A percentile compares a stretch with the other conserved stretches of the same genome.
Evolutionary conservation across 148 eudicot species (phyloP).

Genomic region (Euryodendron excelsum): DNA sequence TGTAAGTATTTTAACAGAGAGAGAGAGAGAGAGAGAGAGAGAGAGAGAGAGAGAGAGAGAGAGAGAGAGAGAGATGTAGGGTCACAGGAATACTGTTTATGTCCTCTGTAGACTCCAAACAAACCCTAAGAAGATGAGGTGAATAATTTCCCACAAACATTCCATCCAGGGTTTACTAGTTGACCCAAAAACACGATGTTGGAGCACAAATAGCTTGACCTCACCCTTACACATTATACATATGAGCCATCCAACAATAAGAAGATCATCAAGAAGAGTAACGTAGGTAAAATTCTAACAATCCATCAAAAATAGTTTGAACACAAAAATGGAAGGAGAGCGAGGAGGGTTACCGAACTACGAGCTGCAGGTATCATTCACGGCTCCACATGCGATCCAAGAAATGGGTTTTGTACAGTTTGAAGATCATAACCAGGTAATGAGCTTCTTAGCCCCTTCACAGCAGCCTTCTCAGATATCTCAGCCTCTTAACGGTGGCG

Average conservation of each 20-base stretch:
- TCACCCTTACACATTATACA: not conserved
- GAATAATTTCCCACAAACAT: not conserved
- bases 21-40: not conserved
- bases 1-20: not conserved
- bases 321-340: constrained; percentile 37
- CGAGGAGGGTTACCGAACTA: constrained; percentile 19
- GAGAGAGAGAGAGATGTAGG: not conserved
- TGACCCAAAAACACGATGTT: constrained; percentile 3
- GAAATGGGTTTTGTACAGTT: constrained; percentile 45
- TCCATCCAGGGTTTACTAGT: not conserved
- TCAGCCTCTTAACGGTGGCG: constrained; percentile 8
- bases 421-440: constrained; percentile 38
- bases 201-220: not conserved
- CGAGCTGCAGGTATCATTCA: constrained; percentile 21
- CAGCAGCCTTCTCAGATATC: constrained; percentile 21
- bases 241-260: not conserved
- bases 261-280: not conserved
- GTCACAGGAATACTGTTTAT: not conserved
- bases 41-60: not conserved
- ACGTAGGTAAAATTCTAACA: not conserved
- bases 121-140: constrained; percentile 7
- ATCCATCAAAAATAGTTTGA: constrained; percentile 18
- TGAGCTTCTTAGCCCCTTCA: constrained; percentile 35
- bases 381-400: constrained; percentile 17
- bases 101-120: not conserved